Evolutionary conservation across 129 eudicot genomes (phyloP).

Genomic region (Heracleum sosnowskyi): DNA sequence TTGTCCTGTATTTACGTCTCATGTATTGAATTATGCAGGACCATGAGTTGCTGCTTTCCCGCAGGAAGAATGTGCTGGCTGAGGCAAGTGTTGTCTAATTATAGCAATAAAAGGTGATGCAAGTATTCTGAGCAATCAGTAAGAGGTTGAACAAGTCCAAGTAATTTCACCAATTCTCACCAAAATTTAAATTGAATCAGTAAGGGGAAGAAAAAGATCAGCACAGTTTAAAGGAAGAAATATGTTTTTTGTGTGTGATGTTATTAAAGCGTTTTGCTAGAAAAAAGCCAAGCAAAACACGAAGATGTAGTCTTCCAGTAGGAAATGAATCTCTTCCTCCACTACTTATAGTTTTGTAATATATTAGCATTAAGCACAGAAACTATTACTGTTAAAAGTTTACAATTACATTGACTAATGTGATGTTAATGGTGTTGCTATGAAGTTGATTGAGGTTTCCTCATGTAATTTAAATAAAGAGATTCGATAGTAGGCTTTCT

Average conservation of each 20-base stretch:
- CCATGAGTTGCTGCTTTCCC: constrained; percentile 41
- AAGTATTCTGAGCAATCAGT: not conserved
- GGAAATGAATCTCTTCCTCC: not conserved
- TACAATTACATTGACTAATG: no score
- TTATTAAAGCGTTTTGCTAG: not conserved
- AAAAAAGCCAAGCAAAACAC: not conserved
- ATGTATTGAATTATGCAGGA: constrained; percentile 40
- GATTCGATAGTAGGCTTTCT: no score
- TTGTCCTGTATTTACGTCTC: not conserved
- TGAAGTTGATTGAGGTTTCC: no score
- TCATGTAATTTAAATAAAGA: no score
- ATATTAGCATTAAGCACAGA: no score
- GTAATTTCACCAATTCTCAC: not conserved
- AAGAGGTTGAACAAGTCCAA: not conserved
- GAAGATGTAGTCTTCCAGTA: not conserved
- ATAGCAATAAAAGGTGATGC: constrained; percentile 13
- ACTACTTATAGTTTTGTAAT: not conserved
- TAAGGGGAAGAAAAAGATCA: not conserved
- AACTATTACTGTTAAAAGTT: no score
- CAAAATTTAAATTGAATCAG: not conserved
- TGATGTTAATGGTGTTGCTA: no score
- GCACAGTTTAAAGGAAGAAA: not conserved
- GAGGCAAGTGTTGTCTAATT: constrained; percentile 50
- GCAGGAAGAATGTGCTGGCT: constrained; percentile 36
- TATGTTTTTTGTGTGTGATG: not conserved